These are phyloP conservation scores for Leonotis leonurus DNA, from an alignment of 257 asterid species.

Conservation along the genomic window DNA sequence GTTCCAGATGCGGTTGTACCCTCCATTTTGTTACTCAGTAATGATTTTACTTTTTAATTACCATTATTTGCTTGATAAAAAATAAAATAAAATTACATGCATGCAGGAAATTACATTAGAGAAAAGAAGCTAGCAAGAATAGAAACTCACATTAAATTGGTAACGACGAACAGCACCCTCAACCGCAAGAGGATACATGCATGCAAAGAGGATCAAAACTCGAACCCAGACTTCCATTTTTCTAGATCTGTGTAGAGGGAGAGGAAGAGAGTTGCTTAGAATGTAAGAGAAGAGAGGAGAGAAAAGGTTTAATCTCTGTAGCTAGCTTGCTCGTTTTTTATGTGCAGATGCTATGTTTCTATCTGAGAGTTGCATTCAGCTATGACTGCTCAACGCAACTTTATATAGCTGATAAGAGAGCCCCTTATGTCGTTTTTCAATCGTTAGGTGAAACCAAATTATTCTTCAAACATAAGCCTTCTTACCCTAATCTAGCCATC, in stretches of 20 bases:
- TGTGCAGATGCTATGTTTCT: slow-evolving; percentile 23
- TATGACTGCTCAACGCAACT: slow-evolving; percentile 38
- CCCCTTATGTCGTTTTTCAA: slow-evolving; percentile 52
- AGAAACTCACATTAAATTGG: slow-evolving; percentile 67
- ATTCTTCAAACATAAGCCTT: slow-evolving; percentile 34
- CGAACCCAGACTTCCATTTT: slow-evolving; percentile 41
- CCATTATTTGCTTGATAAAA: too few species aligned
- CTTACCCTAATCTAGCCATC: slow-evolving; percentile 6
- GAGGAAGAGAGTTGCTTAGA: not conserved
- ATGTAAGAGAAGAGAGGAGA: too few species aligned
- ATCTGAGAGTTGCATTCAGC: slow-evolving; percentile 25
- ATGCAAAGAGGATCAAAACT: slow-evolving; percentile 34
- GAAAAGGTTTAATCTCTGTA: too few species aligned
- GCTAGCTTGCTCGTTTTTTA: too few species aligned
- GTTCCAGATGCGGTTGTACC: too few species aligned
- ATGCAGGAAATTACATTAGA: too few species aligned
- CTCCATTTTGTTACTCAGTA: too few species aligned
- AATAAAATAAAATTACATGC: too few species aligned
- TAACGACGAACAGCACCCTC: slow-evolving; percentile 63
- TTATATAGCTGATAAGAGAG: slow-evolving; percentile 36
- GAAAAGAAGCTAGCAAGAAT: not conserved
- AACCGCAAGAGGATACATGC: slow-evolving; percentile 31
- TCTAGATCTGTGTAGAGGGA: not conserved
- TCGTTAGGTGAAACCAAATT: slow-evolving; percentile 58
- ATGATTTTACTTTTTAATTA: too few species aligned